Base-by-base conservation (phyloP, 352 stramenopile genomes). In the Sclerospora graminicola region DNA sequence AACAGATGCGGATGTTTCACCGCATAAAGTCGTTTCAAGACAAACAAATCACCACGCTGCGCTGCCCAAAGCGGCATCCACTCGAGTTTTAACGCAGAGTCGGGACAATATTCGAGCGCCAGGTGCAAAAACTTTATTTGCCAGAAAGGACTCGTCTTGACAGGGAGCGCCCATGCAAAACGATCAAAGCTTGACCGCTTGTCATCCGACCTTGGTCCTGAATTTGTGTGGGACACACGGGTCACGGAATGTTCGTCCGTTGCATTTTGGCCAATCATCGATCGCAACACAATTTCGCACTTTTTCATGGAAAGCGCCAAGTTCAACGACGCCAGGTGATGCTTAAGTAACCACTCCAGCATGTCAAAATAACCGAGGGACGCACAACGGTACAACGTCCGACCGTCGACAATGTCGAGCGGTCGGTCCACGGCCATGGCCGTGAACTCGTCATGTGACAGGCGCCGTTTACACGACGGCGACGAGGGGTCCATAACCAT, bases 1-100 rank as follows among this genome's bases (percentile, higher is more conserved):
- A 59, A 73, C n/a, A 65, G 42, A 19, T 66, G 55, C 6, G 63
- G 41, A 36, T 66, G 55, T 13, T 58, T 48, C 5, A 57, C 42
- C 20, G 9, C 32, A 7, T 55, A 55, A 20, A 69, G 41, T 11
- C 36, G 27, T 34, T 62, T 45, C 7, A 73, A 29, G 10, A 69
- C 35, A 6, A 44, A 42, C 0, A 66, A 33, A 10, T 67, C 55
- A 13, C 58, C 48, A 28, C 58, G 59, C 14, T 72, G 62, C 4
- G 62, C 62, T 10, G 47, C 51, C 46, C 56, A 55, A 0, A 73
- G 51, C 21, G 63, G 59, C 20, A 65, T 36, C 48, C 50, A 56
- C 13, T 73, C 55, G 11, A 66, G 41, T 13, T 45, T 45, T 4
- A 51, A 27, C 6, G 56, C 21, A 8, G 45, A 45, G 18, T 57